A percentile compares a stretch with the other conserved stretches of the same genome.
Evolutionary conservation across 2,329 filamentous ascomycete species (phyloP).

Genomic region (Diaporthe citri): DNA sequence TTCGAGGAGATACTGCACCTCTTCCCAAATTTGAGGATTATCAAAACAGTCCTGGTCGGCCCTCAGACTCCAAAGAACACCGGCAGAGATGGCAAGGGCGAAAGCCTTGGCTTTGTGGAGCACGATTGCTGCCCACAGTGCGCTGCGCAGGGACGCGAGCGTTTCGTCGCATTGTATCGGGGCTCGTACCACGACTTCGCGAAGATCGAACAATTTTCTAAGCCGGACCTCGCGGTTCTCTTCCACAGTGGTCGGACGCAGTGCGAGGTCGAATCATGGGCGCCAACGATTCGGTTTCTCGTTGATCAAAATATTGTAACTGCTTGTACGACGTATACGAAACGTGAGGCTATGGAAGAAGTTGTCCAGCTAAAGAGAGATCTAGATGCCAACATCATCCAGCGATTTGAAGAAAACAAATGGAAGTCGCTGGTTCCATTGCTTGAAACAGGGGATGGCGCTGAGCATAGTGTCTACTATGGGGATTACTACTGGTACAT

Average conservation of each 20-base stretch:
- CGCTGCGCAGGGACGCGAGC: not conserved
- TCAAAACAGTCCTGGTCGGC: not conserved
- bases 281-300: not conserved
- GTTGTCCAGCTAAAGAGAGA: not conserved
- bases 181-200: not conserved
- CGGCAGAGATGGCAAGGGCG: not conserved
- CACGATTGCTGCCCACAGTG: not conserved
- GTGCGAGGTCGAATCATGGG: not conserved
- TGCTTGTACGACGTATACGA: conserved; percentile 1
- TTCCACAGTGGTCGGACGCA: not conserved
- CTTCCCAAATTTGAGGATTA: not conserved
- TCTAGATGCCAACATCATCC: not conserved
- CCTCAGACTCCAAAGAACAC: not conserved
- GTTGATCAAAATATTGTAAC: not conserved
- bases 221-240: not conserved
- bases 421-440: not conserved
- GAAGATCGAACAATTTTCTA: not conserved
- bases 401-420: not conserved
- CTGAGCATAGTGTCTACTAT: not conserved
- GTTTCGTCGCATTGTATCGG: not conserved
- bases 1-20: not conserved
- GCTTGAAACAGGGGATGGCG: not conserved
- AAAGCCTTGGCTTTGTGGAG: not conserved
- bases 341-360: not conserved
- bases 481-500: not conserved